A percentile compares a stretch with the other conserved stretches of the same genome.
These are phyloP conservation scores for Scytalidium lignicola DNA, from an alignment of 2,329 filamentous ascomycete species.

Conservation along the genomic window DNA sequence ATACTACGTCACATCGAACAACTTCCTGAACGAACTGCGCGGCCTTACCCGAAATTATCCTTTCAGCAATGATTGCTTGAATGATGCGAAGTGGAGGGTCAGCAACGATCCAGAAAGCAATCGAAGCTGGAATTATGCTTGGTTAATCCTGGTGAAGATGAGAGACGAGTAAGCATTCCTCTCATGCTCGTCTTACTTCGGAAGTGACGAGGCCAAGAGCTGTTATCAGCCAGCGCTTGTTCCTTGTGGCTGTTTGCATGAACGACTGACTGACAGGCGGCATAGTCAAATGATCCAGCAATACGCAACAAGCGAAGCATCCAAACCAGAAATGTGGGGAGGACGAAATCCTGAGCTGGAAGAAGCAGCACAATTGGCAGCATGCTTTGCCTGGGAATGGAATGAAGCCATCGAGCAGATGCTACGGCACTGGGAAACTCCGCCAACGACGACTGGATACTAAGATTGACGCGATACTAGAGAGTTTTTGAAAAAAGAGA, in stretches of 20 bases:
- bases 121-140: constrained; percentile 72
- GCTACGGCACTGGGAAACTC: constrained; percentile 61
- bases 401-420: constrained; percentile 57
- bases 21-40: constrained; percentile 64
- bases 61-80: constrained; percentile 58
- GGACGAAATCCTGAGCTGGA: constrained; percentile 48
- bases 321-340: constrained; percentile 66
- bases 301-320: constrained; percentile 57
- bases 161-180: constrained; percentile 50
- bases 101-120: constrained; percentile 59
- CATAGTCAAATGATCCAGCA: constrained; percentile 52
- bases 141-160: constrained; percentile 65
- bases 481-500: too few relatives aligned
- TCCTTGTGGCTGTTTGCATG: too few relatives aligned
- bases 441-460: constrained; percentile 55
- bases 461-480: too few relatives aligned
- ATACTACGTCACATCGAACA: constrained; percentile 66
- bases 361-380: constrained; percentile 53
- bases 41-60: constrained; percentile 63
- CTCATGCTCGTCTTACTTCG: background rate
- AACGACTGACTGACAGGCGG: constrained; percentile 5
- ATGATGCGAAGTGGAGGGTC: constrained; percentile 61
- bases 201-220: too few relatives aligned
- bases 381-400: constrained; percentile 64
- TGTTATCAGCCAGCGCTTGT: too few relatives aligned